These are phyloP conservation scores for Rhizophagus prolifer DNA, from an alignment of 192 early-diverging fungal species.

Conservation along the genomic window DNA sequence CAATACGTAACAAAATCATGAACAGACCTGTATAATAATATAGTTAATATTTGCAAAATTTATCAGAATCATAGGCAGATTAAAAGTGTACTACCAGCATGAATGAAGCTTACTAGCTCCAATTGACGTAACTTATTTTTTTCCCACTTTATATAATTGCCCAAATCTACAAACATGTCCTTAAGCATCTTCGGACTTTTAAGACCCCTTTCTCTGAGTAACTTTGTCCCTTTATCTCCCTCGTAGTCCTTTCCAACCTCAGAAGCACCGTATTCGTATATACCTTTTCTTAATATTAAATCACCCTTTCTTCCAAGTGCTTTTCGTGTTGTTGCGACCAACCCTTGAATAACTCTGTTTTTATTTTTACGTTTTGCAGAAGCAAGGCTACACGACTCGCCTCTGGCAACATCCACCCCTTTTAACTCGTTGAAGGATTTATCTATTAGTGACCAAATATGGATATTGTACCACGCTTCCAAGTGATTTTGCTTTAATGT, in stretches of 20 bases:
- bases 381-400: conserved; percentile 23
- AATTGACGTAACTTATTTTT: conserved; percentile 7
- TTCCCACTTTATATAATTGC: conserved; percentile 14
- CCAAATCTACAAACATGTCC: conserved; percentile 32
- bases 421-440: conserved; percentile 23
- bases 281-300: conserved; percentile 24
- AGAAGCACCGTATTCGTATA: conserved; percentile 24
- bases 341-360: not conserved
- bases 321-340: conserved; percentile 9
- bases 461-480: conserved; percentile 12
- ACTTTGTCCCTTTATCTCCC: conserved; percentile 29
- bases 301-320: conserved; percentile 21
- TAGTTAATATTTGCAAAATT: conserved; percentile 29
- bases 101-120: conserved; percentile 25
- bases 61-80: not conserved
- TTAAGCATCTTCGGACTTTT: conserved; percentile 38
- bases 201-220: conserved; percentile 22
- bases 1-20: conserved; percentile 4
- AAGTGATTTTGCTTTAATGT: conserved; percentile 15
- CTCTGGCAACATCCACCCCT: conserved; percentile 25
- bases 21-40: conserved; percentile 22
- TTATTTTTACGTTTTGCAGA: conserved; percentile 31
- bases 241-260: conserved; percentile 30
- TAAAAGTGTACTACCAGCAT: not conserved
- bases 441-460: conserved; percentile 30